Evolutionary conservation across 768 basidiomycete genomes (phyloP).

Genomic region (Mycena rosella): DNA sequence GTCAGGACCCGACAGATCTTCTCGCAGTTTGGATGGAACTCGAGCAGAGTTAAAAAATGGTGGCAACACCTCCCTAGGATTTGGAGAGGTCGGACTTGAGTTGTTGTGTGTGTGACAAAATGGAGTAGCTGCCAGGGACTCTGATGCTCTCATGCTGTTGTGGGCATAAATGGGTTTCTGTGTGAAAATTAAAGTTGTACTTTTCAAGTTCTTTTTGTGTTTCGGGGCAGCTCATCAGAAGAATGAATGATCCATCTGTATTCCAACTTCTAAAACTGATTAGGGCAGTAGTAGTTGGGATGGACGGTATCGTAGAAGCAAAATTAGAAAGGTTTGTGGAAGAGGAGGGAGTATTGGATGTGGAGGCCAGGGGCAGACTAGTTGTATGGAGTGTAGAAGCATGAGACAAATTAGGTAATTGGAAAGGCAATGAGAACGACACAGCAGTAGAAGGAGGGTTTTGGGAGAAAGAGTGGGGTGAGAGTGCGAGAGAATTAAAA

Average conservation of each 20-base stretch:
- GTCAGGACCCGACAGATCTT: too few relatives aligned
- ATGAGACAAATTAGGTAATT: not conserved
- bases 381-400: not conserved
- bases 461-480: not conserved
- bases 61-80: too few relatives aligned
- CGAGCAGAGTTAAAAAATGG: too few relatives aligned
- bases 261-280: slow-evolving; percentile 15
- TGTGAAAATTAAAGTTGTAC: too few relatives aligned
- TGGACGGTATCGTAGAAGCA: not conserved
- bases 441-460: not conserved
- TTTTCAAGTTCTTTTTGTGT: not conserved
- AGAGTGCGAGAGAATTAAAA: not conserved
- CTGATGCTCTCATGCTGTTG: too few relatives aligned
- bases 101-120: too few relatives aligned
- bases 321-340: too few relatives aligned
- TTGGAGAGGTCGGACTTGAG: too few relatives aligned
- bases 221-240: slow-evolving; percentile 18
- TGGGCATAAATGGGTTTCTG: too few relatives aligned
- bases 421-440: not conserved
- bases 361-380: not conserved
- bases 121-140: too few relatives aligned
- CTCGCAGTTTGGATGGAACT: too few relatives aligned
- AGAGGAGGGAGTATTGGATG: not conserved
- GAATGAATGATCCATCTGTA: slow-evolving; percentile 6
- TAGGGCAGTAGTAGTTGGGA: not conserved